Conservation (phyloP, 495 filamentous ascomycete species). For the Trichoderma gamsii region DNA sequence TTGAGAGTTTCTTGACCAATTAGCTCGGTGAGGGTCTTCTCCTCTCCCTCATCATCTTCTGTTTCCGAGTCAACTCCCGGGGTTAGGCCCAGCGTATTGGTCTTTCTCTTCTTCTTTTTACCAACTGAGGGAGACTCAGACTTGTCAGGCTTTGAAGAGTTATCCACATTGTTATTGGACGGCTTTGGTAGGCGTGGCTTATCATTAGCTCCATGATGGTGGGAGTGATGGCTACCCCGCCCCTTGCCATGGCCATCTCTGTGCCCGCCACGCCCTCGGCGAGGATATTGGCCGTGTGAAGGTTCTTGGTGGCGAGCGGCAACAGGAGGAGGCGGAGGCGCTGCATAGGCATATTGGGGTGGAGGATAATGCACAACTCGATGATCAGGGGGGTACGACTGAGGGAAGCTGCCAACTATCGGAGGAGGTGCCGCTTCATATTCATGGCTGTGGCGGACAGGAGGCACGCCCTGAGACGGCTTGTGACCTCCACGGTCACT, state of each 20-base stretch:
- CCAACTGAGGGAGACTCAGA: constrained; percentile 31
- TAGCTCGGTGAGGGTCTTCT: constrained; percentile 64
- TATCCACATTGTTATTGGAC: constrained; percentile 33
- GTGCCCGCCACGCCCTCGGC: constrained; percentile 14
- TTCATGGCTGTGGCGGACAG: constrained; percentile 33
- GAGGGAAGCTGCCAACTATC: constrained; percentile 41
- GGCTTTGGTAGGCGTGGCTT: not conserved
- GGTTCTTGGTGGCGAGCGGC: constrained; percentile 8
- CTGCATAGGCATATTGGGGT: constrained; percentile 17
- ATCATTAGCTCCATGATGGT: not conserved
- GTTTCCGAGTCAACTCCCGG: constrained; percentile 65
- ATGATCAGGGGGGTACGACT: constrained; percentile 21
- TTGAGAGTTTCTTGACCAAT: constrained; percentile 41
- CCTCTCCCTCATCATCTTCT: constrained; percentile 67
- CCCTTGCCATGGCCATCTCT: constrained; percentile 4
- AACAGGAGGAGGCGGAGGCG: constrained; percentile 13
- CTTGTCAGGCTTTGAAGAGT: constrained; percentile 29
- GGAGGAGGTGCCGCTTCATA: constrained; percentile 27
- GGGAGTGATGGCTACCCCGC: not conserved
- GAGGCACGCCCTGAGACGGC: constrained; percentile 51
- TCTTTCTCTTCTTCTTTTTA: constrained; percentile 73
- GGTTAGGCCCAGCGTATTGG: constrained; percentile 74
- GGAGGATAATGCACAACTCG: constrained; percentile 21
- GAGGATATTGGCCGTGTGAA: not conserved
- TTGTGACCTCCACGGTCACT: constrained; percentile 42